phyloP scores from a whole-genome alignment of 176 grass and related monocot genomes.

The Thalia dealbata region DNA sequence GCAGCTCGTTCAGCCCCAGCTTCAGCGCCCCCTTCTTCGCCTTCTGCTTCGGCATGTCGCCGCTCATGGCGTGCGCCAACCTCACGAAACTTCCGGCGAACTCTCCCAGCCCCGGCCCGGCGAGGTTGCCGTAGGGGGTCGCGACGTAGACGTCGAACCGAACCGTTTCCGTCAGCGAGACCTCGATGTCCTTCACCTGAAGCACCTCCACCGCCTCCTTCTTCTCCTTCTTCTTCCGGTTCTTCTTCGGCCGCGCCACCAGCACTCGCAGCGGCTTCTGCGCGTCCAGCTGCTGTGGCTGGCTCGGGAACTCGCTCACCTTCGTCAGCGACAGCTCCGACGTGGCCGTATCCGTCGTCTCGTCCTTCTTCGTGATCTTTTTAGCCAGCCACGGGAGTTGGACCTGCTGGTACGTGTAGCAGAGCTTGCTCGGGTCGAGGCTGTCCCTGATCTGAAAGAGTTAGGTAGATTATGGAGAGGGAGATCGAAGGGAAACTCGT shows the following conservation, averaged over 20 bases:
- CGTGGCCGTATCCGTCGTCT: constrained; percentile 6
- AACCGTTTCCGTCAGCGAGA: background rate
- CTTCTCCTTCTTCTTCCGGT: constrained; percentile 28
- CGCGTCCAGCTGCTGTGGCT: background rate
- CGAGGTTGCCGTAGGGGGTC: constrained; percentile 3
- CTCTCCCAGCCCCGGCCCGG: background rate
- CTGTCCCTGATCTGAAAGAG: constrained; percentile 1
- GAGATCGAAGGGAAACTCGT: too few relatives aligned
- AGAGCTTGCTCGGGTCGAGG: constrained; percentile 13
- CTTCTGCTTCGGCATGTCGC: background rate
- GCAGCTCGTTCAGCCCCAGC: background rate
- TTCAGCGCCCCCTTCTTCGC: too few relatives aligned
- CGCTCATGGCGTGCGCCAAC: background rate
- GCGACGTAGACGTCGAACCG: constrained; percentile 27
- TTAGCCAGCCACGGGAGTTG: constrained; percentile 18
- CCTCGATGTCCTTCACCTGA: constrained; percentile 20
- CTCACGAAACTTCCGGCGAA: background rate
- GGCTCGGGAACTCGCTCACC: background rate
- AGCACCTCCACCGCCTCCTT: constrained; percentile 17
- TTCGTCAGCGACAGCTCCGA: constrained; percentile 2
- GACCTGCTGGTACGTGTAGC: constrained; percentile 26
- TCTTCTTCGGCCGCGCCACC: constrained; percentile 25
- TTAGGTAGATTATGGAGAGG: too few relatives aligned
- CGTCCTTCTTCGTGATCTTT: constrained; percentile 3
- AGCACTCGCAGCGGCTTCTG: constrained; percentile 14